Evolutionary conservation across 768 basidiomycete species (phyloP).

Genomic region (Clitopilus passeckerianus): DNA sequence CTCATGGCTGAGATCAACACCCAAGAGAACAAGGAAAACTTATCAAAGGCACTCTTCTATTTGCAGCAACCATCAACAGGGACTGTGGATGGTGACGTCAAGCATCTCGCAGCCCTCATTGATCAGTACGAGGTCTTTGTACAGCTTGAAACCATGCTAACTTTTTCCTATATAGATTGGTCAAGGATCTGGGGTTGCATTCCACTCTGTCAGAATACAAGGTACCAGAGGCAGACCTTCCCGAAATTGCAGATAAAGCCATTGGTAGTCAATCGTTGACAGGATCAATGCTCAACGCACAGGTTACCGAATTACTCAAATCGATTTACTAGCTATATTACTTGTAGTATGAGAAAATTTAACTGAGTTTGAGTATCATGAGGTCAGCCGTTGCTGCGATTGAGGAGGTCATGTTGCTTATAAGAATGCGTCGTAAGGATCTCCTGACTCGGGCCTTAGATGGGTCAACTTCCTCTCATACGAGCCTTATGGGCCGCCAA

Average conservation of each 20-base stretch:
- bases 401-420: background rate
- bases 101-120: conserved; percentile 47
- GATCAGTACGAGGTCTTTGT: conserved; percentile 34
- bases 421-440: background rate
- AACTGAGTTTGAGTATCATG: background rate
- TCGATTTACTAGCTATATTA: conserved; percentile 27
- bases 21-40: conserved; percentile 55
- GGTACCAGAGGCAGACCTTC: conserved; percentile 53
- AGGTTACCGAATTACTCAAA: conserved; percentile 47
- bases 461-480: background rate
- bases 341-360: background rate
- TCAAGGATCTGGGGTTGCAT: conserved; percentile 52
- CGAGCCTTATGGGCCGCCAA: background rate
- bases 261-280: conserved; percentile 27
- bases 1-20: conserved; percentile 55
- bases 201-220: conserved; percentile 56
- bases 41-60: conserved; percentile 55
- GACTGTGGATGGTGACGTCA: conserved; percentile 58
- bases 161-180: conserved; percentile 45
- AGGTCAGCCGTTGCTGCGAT: background rate
- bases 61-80: conserved; percentile 58
- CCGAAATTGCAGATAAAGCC: conserved; percentile 45
- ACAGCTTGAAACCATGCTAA: background rate
- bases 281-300: conserved; percentile 30
- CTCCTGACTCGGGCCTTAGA: background rate